phyloP scores from a whole-genome alignment of 306 rosid species.

The Gynostemma pentaphyllum region DNA sequence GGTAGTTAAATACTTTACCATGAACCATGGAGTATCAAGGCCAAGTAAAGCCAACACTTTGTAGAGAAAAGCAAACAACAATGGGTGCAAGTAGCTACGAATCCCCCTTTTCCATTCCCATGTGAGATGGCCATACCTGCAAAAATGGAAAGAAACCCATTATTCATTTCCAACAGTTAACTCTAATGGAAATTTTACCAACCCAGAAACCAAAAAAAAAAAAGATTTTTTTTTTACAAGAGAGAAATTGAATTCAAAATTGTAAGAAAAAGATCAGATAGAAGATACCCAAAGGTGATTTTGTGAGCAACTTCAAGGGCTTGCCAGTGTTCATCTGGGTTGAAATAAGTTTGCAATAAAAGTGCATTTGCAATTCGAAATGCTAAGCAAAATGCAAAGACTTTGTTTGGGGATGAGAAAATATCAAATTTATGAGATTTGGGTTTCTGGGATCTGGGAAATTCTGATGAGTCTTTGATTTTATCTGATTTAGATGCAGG shows the following conservation, averaged over 20 bases:
- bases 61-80: conserved; percentile 66
- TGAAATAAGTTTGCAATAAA: conserved; percentile 71
- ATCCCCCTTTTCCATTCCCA: conserved; percentile 96
- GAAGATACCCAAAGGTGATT: conserved; percentile 55
- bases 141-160: conserved; percentile 7
- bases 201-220: background rate
- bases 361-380: conserved; percentile 70
- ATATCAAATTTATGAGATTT: background rate
- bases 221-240: background rate
- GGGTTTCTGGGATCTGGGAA: conserved; percentile 13
- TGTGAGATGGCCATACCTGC: conserved; percentile 81
- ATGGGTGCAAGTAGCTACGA: conserved; percentile 81
- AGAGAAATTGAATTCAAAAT: background rate
- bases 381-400: conserved; percentile 42
- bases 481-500: conserved; percentile 6
- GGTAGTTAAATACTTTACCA: conserved; percentile 35
- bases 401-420: conserved; percentile 21
- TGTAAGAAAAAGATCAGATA: background rate
- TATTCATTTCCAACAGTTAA: background rate
- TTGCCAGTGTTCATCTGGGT: conserved; percentile 98
- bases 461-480: conserved; percentile 10
- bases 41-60: conserved; percentile 42
- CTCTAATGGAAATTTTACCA: background rate
- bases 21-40: conserved; percentile 66
- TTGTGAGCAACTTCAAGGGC: conserved; percentile 90